Evolutionary conservation across 768 basidiomycete genomes (phyloP).

Genomic region (Boletellus ananas): DNA sequence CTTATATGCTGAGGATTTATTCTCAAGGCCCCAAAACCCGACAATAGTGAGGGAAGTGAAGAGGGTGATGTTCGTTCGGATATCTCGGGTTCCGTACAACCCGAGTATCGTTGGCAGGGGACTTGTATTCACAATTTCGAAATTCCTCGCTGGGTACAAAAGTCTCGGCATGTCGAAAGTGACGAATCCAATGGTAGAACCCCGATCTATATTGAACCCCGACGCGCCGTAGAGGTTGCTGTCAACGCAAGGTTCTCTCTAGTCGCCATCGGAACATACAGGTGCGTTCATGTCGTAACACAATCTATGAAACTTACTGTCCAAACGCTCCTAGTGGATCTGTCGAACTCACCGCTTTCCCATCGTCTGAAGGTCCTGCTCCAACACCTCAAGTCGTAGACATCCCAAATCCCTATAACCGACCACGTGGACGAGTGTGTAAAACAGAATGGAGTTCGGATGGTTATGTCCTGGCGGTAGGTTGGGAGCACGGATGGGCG

Average conservation of each 20-base stretch:
- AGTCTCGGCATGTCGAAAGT: conserved; percentile 57
- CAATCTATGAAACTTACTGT: not conserved
- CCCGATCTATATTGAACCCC: conserved; percentile 57
- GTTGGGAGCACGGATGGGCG: conserved; percentile 88
- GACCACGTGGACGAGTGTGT: conserved; percentile 57
- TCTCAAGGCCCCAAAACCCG: conserved; percentile 7
- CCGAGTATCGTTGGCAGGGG: conserved; percentile 55
- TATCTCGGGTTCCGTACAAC: conserved; percentile 5
- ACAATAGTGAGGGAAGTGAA: conserved; percentile 5
- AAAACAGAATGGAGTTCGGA: conserved; percentile 91
- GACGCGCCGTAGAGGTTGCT: conserved; percentile 59
- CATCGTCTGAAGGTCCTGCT: conserved; percentile 52
- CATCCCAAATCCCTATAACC: conserved; percentile 58
- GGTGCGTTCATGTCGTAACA: conserved; percentile 37
- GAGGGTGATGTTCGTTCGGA: conserved; percentile 3
- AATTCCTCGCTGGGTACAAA: conserved; percentile 76
- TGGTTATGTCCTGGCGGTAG: conserved; percentile 91
- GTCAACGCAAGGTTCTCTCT: conserved; percentile 81
- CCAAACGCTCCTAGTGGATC: conserved; percentile 45
- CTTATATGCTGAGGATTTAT: conserved; percentile 3
- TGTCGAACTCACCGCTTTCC: conserved; percentile 66
- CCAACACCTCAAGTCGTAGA: conserved; percentile 60
- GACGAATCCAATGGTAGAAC: conserved; percentile 32
- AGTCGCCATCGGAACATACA: conserved; percentile 71
- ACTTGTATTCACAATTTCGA: conserved; percentile 77